phyloP scores from a whole-genome alignment of 140 eudicot genomes.

The Ambrosia hybrid region DNA sequence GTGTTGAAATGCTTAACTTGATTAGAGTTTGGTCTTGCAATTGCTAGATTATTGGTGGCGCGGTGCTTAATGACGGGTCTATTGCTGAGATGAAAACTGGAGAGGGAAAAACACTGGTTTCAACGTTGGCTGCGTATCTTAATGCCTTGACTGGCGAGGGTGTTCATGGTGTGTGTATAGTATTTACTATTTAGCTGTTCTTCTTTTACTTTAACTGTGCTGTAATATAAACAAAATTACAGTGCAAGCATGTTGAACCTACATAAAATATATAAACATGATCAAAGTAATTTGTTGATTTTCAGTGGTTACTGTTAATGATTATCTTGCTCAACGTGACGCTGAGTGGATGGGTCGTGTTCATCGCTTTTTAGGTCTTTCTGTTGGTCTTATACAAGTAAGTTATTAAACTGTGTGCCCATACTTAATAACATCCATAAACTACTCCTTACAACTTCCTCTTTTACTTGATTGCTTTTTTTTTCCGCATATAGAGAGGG shows the following conservation, averaged over 20 bases:
- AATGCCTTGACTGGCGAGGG: too few relatives aligned
- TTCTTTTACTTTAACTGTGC: neutral
- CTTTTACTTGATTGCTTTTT: too few relatives aligned
- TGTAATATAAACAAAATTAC: neutral
- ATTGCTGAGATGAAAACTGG: too few relatives aligned
- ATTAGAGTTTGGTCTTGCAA: slow-evolving; percentile 17
- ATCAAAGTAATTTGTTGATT: slow-evolving; percentile 7
- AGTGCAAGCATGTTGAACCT: slow-evolving; percentile 15
- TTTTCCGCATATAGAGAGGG: too few relatives aligned
- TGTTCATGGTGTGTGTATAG: slow-evolving; percentile 66
- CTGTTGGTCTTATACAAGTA: slow-evolving; percentile 99
- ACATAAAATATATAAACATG: neutral
- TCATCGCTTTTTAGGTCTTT: slow-evolving; percentile 95
- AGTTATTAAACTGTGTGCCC: slow-evolving; percentile 12
- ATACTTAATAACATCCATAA: too few relatives aligned
- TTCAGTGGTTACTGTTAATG: slow-evolving; percentile 96
- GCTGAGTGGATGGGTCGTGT: slow-evolving; percentile 99
- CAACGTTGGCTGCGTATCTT: too few relatives aligned
- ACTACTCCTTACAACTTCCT: too few relatives aligned
- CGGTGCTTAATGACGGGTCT: slow-evolving; percentile 95
- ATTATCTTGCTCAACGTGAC: slow-evolving; percentile 98
- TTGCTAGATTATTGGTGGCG: slow-evolving; percentile 93
- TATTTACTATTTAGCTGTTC: neutral
- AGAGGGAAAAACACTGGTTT: too few relatives aligned
- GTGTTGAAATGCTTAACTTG: slow-evolving; percentile 8